These are phyloP conservation scores for Candida sp. DNA, from an alignment of 1,139 yeast genomes.

Conservation along the genomic window DNA sequence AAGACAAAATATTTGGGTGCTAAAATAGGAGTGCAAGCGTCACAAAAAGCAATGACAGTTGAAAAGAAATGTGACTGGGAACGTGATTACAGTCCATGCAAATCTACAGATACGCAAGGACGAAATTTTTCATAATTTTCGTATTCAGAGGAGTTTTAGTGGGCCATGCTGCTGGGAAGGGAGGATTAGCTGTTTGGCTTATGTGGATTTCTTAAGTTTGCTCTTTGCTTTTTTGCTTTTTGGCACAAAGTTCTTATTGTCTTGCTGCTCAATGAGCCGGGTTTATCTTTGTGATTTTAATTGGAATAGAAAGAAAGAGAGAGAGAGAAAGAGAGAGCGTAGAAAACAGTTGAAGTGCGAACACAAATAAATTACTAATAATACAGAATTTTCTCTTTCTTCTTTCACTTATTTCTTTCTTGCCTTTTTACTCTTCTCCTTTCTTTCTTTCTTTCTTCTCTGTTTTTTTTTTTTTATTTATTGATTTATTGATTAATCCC, in stretches of 20 bases:
- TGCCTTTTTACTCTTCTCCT: background rate
- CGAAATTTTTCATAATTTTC: background rate
- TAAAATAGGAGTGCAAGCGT: no score
- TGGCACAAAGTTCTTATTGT: background rate
- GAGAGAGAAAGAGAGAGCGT: background rate
- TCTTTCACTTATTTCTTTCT: background rate
- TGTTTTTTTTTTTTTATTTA: no score
- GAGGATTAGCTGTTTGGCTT: background rate
- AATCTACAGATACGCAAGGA: no score
- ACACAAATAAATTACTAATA: constrained; percentile 2
- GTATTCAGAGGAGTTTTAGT: background rate
- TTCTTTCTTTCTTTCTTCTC: background rate
- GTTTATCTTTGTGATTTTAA: background rate
- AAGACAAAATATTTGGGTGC: no score
- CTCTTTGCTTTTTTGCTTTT: background rate
- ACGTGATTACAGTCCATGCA: no score
- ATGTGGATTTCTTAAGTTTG: background rate
- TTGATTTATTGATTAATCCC: background rate
- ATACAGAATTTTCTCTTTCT: background rate
- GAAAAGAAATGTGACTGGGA: no score
- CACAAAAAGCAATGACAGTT: no score
- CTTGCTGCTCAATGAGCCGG: background rate
- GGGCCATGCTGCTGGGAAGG: no score
- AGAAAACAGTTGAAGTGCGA: no score
- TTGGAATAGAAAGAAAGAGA: background rate